Evolutionary conservation across 306 rosid species (phyloP), one percentile per base, ranked within the genome.

Genomic region (Spatholobus suberectus): DNA sequence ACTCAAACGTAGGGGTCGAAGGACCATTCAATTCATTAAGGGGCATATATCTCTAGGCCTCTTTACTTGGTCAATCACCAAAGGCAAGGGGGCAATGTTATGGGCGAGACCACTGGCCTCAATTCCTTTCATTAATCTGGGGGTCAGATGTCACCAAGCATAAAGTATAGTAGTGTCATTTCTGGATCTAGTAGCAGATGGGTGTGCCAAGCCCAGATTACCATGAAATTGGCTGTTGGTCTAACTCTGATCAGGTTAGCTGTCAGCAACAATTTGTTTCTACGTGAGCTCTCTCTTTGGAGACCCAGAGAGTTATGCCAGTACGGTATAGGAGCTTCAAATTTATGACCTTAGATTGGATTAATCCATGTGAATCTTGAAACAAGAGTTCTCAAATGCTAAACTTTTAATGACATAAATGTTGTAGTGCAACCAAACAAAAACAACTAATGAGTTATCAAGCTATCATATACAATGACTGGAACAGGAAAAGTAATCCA

Each of bases 21-120:
- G n/a, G 62, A 58, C 62, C 8, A 55, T 41, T 41, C 34, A 4
- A 71, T 66, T 52, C 38, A 78, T 66, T 65, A 51, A 20, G 10
- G 9, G 82, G 27, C 52, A 66, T 66, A 15, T n/a, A 51, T 78
- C 52, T 35, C 24, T 54, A 69, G 66, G 69, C 70, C 70, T 52
- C 75, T 35, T 51, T 4, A 41, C 29, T 32, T 14, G 51, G 32
- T 65, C 34, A 41, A 63, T 13, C 54, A 43, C 47, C 59, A 63
- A 62, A 76, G 23, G 14, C 0, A 21, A 18, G 3, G 72, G 23
- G 63, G 35, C 21, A 29, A 29, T 32, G 18, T 73, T 77, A 41
- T 49, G 34, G 46, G 58, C 5, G 5, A 13, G 47, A 32, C 49
- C 65, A 34, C 63, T 20, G 29, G 4, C 13, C 21, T 5, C 8